Conservation (phyloP, 2,329 filamentous ascomycete species). For the Cyphellophora europaea region DNA sequence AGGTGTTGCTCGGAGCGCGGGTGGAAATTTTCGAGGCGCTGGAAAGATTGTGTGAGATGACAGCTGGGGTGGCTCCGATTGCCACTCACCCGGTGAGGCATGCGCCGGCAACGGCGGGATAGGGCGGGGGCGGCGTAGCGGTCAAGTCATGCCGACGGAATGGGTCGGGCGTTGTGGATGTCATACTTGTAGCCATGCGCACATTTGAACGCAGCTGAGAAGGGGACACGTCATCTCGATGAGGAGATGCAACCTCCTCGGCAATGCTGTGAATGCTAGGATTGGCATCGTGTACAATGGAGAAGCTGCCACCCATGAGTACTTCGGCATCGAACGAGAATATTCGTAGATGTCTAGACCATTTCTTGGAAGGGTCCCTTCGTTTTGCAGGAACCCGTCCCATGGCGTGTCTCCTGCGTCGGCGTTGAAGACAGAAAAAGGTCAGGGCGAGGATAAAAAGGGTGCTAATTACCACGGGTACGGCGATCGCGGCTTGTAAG, state of each 20-base stretch:
- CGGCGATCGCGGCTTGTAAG: conserved; percentile 16
- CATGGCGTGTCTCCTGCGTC: conserved; percentile 10
- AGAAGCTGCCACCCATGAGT: conserved; percentile 19
- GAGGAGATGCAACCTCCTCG: conserved; percentile 19
- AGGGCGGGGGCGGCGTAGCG: conserved; percentile 17
- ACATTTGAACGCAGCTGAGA: conserved; percentile 5
- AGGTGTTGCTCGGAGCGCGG: conserved; percentile 11
- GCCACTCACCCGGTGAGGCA: background rate
- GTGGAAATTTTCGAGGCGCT: conserved; percentile 11
- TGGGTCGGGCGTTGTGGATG: conserved; percentile 7
- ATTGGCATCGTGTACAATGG: conserved; percentile 8
- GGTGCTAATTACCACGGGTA: conserved; percentile 15
- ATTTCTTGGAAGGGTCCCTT: conserved; percentile 11
- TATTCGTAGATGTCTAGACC: conserved; percentile 17
- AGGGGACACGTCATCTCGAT: conserved; percentile 16
- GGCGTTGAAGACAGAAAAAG: conserved; percentile 14
- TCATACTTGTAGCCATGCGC: conserved; percentile 1
- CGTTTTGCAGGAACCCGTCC: conserved; percentile 4
- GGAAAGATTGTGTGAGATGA: background rate
- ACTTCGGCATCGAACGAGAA: conserved; percentile 19
- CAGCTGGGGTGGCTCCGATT: background rate
- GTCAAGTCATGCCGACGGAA: conserved; percentile 14
- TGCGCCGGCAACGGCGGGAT: conserved; percentile 3
- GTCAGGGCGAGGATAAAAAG: conserved; percentile 10
- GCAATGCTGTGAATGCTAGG: conserved; percentile 17